These are phyloP conservation scores for Eragrostis curvula DNA, from an alignment of 176 grass and related monocot genomes.

Conservation along the genomic window DNA sequence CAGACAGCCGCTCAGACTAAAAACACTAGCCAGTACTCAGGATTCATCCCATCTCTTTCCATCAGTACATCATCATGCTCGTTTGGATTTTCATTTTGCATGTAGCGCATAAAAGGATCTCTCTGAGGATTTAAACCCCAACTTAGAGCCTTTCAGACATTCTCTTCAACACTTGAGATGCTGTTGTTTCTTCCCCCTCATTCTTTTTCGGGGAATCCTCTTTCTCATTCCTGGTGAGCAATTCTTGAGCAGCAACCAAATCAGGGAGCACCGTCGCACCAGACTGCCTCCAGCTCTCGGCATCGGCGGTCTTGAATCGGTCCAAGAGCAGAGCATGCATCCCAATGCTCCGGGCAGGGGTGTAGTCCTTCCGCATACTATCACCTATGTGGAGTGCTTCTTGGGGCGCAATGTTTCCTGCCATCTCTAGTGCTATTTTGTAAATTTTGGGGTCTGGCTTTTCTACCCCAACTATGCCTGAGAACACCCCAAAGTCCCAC, in stretches of 20 bases:
- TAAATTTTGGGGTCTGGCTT: constrained; percentile 88
- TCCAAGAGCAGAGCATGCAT: constrained; percentile 84
- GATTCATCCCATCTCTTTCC: neutral
- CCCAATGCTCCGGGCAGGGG: constrained; percentile 63
- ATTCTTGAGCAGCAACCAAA: constrained; percentile 57
- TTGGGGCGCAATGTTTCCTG: constrained; percentile 60
- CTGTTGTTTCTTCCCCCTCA: constrained; percentile 31
- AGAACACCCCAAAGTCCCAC: constrained; percentile 66
- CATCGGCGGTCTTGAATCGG: constrained; percentile 75
- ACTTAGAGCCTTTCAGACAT: constrained; percentile 40
- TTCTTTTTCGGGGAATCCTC: constrained; percentile 23
- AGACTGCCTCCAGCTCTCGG: constrained; percentile 75
- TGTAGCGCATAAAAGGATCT: neutral
- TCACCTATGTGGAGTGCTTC: constrained; percentile 78
- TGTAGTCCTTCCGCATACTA: constrained; percentile 89
- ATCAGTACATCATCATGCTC: neutral
- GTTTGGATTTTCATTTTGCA: constrained; percentile 21
- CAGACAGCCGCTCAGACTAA: constrained; percentile 23
- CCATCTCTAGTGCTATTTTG: constrained; percentile 85
- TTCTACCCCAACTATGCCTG: constrained; percentile 72
- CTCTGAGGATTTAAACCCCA: constrained; percentile 8
- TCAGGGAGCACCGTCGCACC: constrained; percentile 76
- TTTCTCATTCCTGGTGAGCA: constrained; percentile 59
- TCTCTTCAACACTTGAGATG: constrained; percentile 17
- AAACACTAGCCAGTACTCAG: constrained; percentile 6